Conservation (phyloP, 805 yeast species). For the Candida argentea region DNA sequence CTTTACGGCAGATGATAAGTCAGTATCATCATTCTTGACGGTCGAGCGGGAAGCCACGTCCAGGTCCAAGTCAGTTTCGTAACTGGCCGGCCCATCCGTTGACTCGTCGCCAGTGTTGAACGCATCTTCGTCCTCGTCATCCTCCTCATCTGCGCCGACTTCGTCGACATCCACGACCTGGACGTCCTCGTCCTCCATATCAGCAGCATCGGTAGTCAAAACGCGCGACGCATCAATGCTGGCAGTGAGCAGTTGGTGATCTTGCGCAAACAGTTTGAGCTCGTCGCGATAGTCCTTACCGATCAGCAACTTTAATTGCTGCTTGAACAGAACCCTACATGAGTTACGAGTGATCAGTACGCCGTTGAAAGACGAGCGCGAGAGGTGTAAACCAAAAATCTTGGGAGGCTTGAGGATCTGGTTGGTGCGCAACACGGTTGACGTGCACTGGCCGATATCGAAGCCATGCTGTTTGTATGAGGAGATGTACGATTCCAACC, state of each 20-base stretch:
- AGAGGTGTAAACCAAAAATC: constrained; percentile 69
- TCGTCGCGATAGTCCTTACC: constrained; percentile 31
- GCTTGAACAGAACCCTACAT: constrained; percentile 61
- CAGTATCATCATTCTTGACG: constrained; percentile 12
- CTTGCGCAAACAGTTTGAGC: constrained; percentile 26
- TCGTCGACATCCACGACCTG: constrained; percentile 31
- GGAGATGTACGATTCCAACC: constrained; percentile 37
- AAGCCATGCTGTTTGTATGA: constrained; percentile 35
- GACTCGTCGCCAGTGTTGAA: constrained; percentile 5
- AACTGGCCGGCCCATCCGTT: too few relatives aligned
- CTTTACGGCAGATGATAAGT: constrained; percentile 6
- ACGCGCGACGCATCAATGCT: constrained; percentile 10
- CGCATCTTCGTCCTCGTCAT: constrained; percentile 10
- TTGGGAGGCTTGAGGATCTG: constrained; percentile 58
- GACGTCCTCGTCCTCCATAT: constrained; percentile 20
- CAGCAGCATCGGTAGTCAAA: constrained; percentile 16
- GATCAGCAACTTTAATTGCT: constrained; percentile 38
- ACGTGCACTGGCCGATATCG: constrained; percentile 37
- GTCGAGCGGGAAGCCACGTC: constrained; percentile 4
- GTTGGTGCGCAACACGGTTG: constrained; percentile 60
- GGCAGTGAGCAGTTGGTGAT: constrained; percentile 9
- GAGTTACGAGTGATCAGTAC: constrained; percentile 61
- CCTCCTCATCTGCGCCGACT: constrained; percentile 21
- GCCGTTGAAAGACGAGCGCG: constrained; percentile 71
- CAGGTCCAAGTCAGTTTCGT: neutral